These are phyloP conservation scores for Aspergillus olivimuriae DNA, from an alignment of 495 filamentous ascomycete species.

Conservation along the genomic window DNA sequence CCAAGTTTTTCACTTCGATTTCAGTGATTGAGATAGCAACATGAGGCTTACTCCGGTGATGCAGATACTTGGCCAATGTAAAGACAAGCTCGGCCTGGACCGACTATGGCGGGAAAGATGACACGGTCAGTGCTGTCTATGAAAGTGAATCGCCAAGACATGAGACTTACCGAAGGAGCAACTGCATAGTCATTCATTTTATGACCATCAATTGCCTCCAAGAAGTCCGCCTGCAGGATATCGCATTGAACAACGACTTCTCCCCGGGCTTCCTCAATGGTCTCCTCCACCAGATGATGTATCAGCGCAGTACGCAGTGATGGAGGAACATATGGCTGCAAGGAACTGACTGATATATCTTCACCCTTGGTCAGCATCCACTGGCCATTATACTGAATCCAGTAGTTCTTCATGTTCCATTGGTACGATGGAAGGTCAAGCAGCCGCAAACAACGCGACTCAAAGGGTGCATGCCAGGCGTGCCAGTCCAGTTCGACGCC, in stretches of 20 bases:
- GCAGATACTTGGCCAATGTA: conserved; percentile 22
- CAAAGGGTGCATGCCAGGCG: conserved; percentile 72
- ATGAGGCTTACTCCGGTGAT: conserved; percentile 11
- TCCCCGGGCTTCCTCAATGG: conserved; percentile 8
- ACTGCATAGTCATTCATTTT: conserved; percentile 35
- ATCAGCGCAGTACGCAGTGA: conserved; percentile 10
- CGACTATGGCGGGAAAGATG: conserved; percentile 12
- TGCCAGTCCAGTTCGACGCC: conserved; percentile 70
- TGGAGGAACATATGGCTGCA: conserved; percentile 1
- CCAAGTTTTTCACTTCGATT: conserved; percentile 24
- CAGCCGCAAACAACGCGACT: conserved; percentile 35
- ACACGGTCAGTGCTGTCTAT: not conserved
- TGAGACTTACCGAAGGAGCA: conserved; percentile 26
- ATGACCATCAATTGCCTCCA: conserved; percentile 24
- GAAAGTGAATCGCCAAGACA: not conserved
- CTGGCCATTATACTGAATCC: conserved; percentile 3
- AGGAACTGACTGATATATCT: not conserved
- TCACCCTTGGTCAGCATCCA: conserved; percentile 5
- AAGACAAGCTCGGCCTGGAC: conserved; percentile 27
- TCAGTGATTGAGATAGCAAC: conserved; percentile 3
- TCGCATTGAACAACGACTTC: conserved; percentile 23
- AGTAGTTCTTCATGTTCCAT: conserved; percentile 6
- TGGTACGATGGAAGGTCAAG: conserved; percentile 3
- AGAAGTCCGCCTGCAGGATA: conserved; percentile 28
- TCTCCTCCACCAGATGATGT: conserved; percentile 23